Base-by-base conservation (phyloP, 441 rosid species). In the Manihot esculenta region DNA sequence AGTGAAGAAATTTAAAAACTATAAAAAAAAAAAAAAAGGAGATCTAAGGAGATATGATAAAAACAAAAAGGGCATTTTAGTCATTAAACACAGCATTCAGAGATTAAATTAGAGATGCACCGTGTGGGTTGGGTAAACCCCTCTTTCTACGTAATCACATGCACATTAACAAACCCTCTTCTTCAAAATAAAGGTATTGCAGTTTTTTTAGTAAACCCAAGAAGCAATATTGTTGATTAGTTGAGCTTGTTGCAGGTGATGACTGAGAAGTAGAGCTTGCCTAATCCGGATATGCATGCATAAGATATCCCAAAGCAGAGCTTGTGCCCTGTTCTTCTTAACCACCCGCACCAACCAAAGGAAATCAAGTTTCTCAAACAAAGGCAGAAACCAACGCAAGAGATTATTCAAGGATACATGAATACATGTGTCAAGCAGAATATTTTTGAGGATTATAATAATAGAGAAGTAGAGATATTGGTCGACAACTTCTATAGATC, bases 51-150 rank as follows among this genome's bases (percentile, higher is more conserved):
- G 38, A 33, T 33, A 33, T 33, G 6, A 33, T 33, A 33, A 33
- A 38, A 38, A 38, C 7, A 38, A 0, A 0, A 53, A 47, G 74
- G 75, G 53, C 57, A 59, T 30, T 44, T 57, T 24, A 7, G 68
- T 67, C 48, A 23, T 68, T 48, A 27, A 24, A 2, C 18, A 1
- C 1, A 38, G 42, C 6, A 5, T 15, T 44, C 1, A 33, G 11
- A 53, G 26, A 41, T 18, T 55, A 62, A 27, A n/a, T 2, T 47
- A 27, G 63, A 41, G 24, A 3, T 24, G 65, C 69, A 80, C 42
- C 5, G 5, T 81, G 80, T 80, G 84, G 82, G 82, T 84, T 82
- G 61, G 90, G 88, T 85, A 72, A 88, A 86, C 89, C 85, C 77
- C 87, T 61, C 41, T 57, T 41, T 59, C 42, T 5, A 71, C 78